Conservation (phyloP, 2,329 filamentous ascomycete species). For the Sphaerulina musiva region DNA sequence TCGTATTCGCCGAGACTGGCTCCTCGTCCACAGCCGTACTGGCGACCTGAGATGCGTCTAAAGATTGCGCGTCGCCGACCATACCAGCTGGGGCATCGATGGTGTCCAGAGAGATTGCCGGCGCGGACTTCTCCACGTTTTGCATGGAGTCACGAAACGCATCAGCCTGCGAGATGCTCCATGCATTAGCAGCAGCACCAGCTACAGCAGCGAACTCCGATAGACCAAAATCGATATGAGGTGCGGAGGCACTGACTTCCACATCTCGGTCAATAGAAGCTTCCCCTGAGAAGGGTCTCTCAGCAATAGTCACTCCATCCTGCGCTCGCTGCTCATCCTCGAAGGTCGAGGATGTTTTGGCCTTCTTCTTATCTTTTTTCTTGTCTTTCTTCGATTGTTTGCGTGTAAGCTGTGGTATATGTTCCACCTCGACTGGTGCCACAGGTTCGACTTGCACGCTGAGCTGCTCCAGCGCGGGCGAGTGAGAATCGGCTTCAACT, state of each 20-base stretch:
- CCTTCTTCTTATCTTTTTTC: constrained; percentile 42
- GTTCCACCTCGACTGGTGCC: constrained; percentile 3
- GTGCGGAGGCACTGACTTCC: neutral
- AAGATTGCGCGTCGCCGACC: neutral
- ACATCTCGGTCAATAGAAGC: neutral
- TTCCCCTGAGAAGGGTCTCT: neutral
- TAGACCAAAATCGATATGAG: constrained; percentile 12
- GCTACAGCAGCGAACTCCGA: constrained; percentile 17
- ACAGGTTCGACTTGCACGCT: constrained; percentile 11
- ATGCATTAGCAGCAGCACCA: constrained; percentile 7
- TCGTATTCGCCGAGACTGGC: neutral
- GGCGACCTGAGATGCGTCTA: neutral
- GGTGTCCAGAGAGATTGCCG: neutral
- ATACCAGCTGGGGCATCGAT: neutral
- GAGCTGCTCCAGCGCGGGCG: constrained; percentile 18
- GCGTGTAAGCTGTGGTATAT: constrained; percentile 18
- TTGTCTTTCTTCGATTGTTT: constrained; percentile 41
- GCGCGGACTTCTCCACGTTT: neutral
- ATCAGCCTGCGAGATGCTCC: constrained; percentile 20
- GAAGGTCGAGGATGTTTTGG: constrained; percentile 22
- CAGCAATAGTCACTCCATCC: neutral
- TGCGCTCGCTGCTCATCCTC: constrained; percentile 13
- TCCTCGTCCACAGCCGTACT: neutral
- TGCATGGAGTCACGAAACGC: constrained; percentile 19
- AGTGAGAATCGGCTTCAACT: constrained; percentile 14